phyloP scores from a whole-genome alignment of 2,329 filamentous ascomycete genomes.

The Trichophyton benhamiae region DNA sequence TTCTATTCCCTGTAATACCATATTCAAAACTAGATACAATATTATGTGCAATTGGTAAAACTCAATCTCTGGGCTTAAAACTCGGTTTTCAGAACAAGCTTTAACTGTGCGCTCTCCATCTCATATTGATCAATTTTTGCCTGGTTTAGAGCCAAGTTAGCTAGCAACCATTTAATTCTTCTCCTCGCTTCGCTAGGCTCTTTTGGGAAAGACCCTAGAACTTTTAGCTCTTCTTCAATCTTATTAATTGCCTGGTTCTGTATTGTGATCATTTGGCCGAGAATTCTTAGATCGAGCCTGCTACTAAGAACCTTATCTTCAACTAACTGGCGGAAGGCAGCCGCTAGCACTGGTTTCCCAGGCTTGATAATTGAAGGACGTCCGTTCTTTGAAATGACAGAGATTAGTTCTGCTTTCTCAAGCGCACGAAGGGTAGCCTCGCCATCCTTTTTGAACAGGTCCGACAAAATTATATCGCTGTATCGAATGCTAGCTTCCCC shows the following conservation, averaged over 20 bases:
- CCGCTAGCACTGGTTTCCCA: slow-evolving; percentile 73
- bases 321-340: slow-evolving; percentile 63
- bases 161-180: slow-evolving; percentile 58
- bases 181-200: slow-evolving; percentile 56
- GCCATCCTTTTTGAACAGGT: slow-evolving; percentile 60
- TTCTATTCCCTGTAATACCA: too few species aligned
- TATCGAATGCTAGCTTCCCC: slow-evolving; percentile 50
- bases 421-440: slow-evolving; percentile 68
- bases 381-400: slow-evolving; percentile 58
- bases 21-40: neutral
- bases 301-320: slow-evolving; percentile 61
- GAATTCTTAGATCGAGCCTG: slow-evolving; percentile 58
- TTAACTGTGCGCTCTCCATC: slow-evolving; percentile 55
- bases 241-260: slow-evolving; percentile 66
- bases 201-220: slow-evolving; percentile 58
- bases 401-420: slow-evolving; percentile 74
- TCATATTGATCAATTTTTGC: slow-evolving; percentile 62
- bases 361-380: slow-evolving; percentile 66
- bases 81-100: slow-evolving; percentile 54
- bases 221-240: slow-evolving; percentile 61
- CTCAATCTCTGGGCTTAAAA: neutral
- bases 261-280: slow-evolving; percentile 56
- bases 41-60: neutral
- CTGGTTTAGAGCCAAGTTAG: slow-evolving; percentile 63
- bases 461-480: slow-evolving; percentile 69